These are phyloP conservation scores for Copromyces sp. DNA, from an alignment of 495 filamentous ascomycete genomes.

Conservation along the genomic window DNA sequence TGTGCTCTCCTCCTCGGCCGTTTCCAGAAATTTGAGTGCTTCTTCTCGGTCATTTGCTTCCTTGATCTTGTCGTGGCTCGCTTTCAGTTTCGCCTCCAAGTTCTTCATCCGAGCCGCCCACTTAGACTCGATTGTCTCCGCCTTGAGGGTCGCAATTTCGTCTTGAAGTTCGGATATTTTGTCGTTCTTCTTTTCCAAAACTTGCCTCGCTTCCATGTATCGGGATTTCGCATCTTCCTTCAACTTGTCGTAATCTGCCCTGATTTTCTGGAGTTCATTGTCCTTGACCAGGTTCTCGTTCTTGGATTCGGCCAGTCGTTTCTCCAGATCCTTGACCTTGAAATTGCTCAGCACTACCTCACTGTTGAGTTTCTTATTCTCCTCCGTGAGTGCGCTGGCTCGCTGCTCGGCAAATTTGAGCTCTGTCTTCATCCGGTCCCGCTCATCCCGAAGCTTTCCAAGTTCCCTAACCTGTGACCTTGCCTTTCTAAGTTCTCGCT, in stretches of 20 bases:
- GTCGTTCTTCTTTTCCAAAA: conserved; percentile 54
- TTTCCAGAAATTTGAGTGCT: conserved; percentile 11
- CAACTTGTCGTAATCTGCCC: conserved; percentile 42
- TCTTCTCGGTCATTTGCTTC: conserved; percentile 6
- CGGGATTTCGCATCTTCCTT: conserved; percentile 51
- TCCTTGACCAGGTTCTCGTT: conserved; percentile 35
- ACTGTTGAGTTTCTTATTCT: conserved; percentile 35
- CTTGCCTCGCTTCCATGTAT: conserved; percentile 41
- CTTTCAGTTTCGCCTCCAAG: conserved; percentile 15
- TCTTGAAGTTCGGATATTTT: conserved; percentile 41
- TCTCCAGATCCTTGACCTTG: conserved; percentile 34
- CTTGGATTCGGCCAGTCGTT: conserved; percentile 27
- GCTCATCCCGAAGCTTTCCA: conserved; percentile 38
- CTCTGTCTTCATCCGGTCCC: conserved; percentile 33
- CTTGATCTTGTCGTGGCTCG: conserved; percentile 7
- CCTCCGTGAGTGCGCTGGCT: conserved; percentile 30
- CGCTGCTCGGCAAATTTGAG: conserved; percentile 38
- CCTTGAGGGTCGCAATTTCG: conserved; percentile 19
- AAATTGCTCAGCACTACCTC: conserved; percentile 28
- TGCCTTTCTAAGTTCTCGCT: conserved; percentile 36
- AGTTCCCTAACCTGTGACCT: conserved; percentile 41
- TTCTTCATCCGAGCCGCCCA: conserved; percentile 12
- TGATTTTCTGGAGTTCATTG: conserved; percentile 43
- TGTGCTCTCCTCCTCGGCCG: conserved; percentile 13
- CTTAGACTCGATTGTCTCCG: conserved; percentile 10